Percentiles rank a stretch among this genome's conserved stretches.
Conservation (phyloP, 2,329 filamentous ascomycete species). For the Colletotrichum godetiae region DNA sequence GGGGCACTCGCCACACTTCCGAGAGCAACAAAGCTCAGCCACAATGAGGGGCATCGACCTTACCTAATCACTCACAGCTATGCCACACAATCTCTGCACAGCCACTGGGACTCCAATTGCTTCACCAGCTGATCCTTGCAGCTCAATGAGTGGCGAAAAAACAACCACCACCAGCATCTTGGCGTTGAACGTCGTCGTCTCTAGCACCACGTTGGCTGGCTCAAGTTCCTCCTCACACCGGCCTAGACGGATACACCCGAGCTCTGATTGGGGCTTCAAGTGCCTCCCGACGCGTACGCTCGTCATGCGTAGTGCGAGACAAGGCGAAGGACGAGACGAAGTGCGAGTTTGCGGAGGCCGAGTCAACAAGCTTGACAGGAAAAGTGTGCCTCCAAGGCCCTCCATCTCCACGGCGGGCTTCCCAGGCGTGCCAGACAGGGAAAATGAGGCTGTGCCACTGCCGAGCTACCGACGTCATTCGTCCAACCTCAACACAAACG, state of each 20-base stretch:
- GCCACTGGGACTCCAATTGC: background rate
- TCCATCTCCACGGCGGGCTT: background rate
- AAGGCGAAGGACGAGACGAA: background rate
- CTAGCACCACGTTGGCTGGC: background rate
- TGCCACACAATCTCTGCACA: fast-evolving
- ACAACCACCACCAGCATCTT: background rate
- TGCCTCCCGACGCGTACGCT: slow-evolving; percentile 30
- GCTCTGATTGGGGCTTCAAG: slow-evolving; percentile 21
- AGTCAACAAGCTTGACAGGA: background rate
- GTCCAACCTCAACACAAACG: slow-evolving; percentile 14
- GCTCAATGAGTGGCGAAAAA: slow-evolving; percentile 9
- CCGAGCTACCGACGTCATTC: slow-evolving; percentile 34
- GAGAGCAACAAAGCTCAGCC: background rate
- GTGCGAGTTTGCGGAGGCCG: background rate
- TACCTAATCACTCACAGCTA: background rate
- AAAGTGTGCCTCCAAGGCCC: background rate
- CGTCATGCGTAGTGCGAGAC: slow-evolving; percentile 20
- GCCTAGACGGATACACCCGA: background rate
- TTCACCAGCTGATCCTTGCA: background rate
- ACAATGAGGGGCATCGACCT: background rate
- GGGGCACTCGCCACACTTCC: background rate
- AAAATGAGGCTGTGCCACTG: slow-evolving; percentile 31
- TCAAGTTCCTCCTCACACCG: background rate
- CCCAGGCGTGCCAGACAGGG: background rate
- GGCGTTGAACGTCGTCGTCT: background rate